Percentiles rank a stretch among this genome's conserved stretches.
Conservation (phyloP, 805 yeast species). For the Candida golubevii region DNA sequence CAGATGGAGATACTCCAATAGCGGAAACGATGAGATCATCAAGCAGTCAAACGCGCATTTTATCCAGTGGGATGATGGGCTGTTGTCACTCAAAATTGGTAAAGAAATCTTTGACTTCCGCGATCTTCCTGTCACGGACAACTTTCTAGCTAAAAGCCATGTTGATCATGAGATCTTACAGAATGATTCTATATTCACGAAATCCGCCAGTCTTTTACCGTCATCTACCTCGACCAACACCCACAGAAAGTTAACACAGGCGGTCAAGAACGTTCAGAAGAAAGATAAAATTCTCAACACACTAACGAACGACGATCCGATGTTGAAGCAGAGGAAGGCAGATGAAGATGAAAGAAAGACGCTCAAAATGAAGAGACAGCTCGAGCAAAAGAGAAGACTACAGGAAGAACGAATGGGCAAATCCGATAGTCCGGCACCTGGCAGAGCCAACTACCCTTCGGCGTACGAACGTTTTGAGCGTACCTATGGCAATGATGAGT, state of each 20-base stretch:
- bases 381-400: conserved; percentile 54
- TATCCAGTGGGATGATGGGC: conserved; percentile 93
- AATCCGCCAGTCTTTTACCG: conserved; percentile 75
- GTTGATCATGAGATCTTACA: conserved; percentile 69
- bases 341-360: conserved; percentile 59
- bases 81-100: conserved; percentile 80
- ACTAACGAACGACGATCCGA: conserved; percentile 62
- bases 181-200: conserved; percentile 59
- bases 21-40: conserved; percentile 63
- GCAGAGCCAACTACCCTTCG: conserved; percentile 21
- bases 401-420: conserved; percentile 59
- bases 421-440: conserved; percentile 30
- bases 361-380: conserved; percentile 60
- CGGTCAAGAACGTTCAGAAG: conserved; percentile 50
- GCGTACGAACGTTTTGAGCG: conserved; percentile 37
- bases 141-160: conserved; percentile 66
- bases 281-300: conserved; percentile 49
- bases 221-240: conserved; percentile 85
- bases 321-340: conserved; percentile 58
- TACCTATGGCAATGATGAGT: conserved; percentile 32
- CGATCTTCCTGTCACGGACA: conserved; percentile 60
- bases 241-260: conserved; percentile 73
- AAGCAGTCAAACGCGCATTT: conserved; percentile 88
- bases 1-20: conserved; percentile 89
- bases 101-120: conserved; percentile 80